phyloP scores from a whole-genome alignment of 2,329 filamentous ascomycete genomes.

The Trichophyton schoenleinii region DNA sequence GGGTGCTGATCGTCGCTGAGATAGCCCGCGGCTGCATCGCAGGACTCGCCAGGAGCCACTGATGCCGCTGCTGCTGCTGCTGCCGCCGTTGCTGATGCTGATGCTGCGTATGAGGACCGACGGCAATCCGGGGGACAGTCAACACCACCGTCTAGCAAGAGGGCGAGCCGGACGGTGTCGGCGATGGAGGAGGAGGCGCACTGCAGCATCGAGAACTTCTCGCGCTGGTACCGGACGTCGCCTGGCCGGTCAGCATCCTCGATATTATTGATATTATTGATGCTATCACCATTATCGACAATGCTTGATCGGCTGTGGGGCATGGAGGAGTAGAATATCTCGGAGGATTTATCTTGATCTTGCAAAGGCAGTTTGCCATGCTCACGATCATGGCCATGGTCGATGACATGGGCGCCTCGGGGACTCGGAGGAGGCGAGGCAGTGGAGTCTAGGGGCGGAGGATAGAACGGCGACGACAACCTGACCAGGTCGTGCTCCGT shows the following conservation, averaged over 20 bases:
- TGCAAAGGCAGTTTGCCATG: too few species aligned
- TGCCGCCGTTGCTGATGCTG: neutral
- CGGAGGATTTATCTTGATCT: neutral
- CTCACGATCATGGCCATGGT: too few species aligned
- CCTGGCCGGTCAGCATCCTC: slow-evolving; percentile 10
- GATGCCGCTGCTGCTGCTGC: neutral
- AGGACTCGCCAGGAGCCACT: neutral
- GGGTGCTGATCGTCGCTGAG: slow-evolving; percentile 13
- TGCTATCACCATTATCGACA: neutral
- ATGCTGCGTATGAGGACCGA: neutral
- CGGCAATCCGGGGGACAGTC: neutral
- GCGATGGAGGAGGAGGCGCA: slow-evolving; percentile 24
- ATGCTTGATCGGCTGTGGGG: slow-evolving; percentile 2
- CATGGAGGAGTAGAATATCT: slow-evolving; percentile 1
- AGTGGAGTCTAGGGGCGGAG: neutral
- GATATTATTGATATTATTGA: neutral
- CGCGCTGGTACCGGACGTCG: slow-evolving; percentile 25
- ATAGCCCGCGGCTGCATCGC: neutral
- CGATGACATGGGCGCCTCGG: neutral
- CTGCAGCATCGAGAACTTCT: slow-evolving; percentile 30
- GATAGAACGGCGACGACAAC: neutral
- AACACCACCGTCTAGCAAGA: slow-evolving; percentile 20
- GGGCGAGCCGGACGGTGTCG: slow-evolving; percentile 27
- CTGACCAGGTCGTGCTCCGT: neutral
- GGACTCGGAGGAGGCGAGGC: slow-evolving; percentile 8